Evolutionary conservation across 805 yeast genomes (phyloP).

Genomic region (Scheffersomyces coipomensis): DNA sequence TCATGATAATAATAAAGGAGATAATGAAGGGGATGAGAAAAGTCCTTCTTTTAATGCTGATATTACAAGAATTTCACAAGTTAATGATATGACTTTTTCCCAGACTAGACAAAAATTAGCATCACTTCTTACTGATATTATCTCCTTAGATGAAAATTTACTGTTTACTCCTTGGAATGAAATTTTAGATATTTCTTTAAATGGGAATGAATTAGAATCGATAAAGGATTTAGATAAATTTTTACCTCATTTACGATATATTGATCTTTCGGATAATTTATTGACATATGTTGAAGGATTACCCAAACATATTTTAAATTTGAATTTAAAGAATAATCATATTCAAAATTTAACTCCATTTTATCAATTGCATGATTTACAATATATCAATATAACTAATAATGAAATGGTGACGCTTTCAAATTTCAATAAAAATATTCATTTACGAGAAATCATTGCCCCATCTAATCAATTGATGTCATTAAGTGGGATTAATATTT

Average conservation of each 20-base stretch:
- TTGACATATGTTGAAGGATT: slow-evolving; percentile 46
- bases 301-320: slow-evolving; percentile 35
- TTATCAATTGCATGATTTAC: slow-evolving; percentile 37
- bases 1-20: not conserved
- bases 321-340: slow-evolving; percentile 37
- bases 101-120: slow-evolving; percentile 44
- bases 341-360: slow-evolving; percentile 44
- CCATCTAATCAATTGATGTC: slow-evolving; percentile 33
- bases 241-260: slow-evolving; percentile 39
- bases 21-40: not conserved
- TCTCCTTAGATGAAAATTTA: slow-evolving; percentile 30
- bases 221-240: slow-evolving; percentile 43
- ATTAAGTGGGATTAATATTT: slow-evolving; percentile 33
- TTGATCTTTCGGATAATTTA: slow-evolving; percentile 43
- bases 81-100: slow-evolving; percentile 47
- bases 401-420: slow-evolving; percentile 37
- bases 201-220: slow-evolving; percentile 32
- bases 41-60: slow-evolving; percentile 10
- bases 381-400: slow-evolving; percentile 36
- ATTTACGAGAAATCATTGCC: slow-evolving; percentile 40
- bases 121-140: slow-evolving; percentile 42
- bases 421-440: slow-evolving; percentile 37
- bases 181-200: slow-evolving; percentile 35
- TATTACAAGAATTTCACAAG: slow-evolving; percentile 42
- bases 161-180: slow-evolving; percentile 42